Evolutionary conservation across 2,329 filamentous ascomycete species (phyloP).

Genomic region (Westerdykella sp.): DNA sequence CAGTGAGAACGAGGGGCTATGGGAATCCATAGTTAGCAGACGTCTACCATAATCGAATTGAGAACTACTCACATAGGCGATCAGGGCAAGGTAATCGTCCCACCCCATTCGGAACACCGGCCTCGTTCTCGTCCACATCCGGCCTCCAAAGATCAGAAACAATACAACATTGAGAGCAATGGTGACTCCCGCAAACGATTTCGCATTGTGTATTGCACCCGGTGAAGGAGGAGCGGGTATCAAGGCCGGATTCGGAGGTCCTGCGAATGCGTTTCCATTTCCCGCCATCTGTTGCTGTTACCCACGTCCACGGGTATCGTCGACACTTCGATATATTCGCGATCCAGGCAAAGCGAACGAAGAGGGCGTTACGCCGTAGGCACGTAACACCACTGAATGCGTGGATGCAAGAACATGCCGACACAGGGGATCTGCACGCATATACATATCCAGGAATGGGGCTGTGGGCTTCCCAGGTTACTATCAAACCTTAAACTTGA

Average conservation of each 20-base stretch:
- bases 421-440: too few relatives aligned
- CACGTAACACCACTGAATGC: too few relatives aligned
- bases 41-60: not conserved
- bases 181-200: slow-evolving; percentile 1
- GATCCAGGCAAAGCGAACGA: too few relatives aligned
- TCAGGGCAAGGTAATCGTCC: slow-evolving; percentile 6
- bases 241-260: slow-evolving; percentile 1
- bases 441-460: too few relatives aligned
- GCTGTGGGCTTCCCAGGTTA: too few relatives aligned
- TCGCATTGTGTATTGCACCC: not conserved
- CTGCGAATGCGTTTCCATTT: too few relatives aligned
- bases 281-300: too few relatives aligned
- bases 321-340: too few relatives aligned
- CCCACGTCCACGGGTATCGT: too few relatives aligned
- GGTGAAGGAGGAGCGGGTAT: slow-evolving; percentile 2
- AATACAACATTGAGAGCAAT: slow-evolving; percentile 6
- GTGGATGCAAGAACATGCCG: too few relatives aligned
- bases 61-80: slow-evolving; percentile 3
- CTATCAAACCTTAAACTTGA: too few relatives aligned
- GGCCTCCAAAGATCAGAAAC: slow-evolving; percentile 2
- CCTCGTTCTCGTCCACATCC: slow-evolving; percentile 5
- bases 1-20: slow-evolving; percentile 4
- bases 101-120: slow-evolving; percentile 3
- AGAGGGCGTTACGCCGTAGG: too few relatives aligned
- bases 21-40: not conserved